phyloP scores from a whole-genome alignment of 768 basidiomycete genomes.

The Boletus subcaerulescens region DNA sequence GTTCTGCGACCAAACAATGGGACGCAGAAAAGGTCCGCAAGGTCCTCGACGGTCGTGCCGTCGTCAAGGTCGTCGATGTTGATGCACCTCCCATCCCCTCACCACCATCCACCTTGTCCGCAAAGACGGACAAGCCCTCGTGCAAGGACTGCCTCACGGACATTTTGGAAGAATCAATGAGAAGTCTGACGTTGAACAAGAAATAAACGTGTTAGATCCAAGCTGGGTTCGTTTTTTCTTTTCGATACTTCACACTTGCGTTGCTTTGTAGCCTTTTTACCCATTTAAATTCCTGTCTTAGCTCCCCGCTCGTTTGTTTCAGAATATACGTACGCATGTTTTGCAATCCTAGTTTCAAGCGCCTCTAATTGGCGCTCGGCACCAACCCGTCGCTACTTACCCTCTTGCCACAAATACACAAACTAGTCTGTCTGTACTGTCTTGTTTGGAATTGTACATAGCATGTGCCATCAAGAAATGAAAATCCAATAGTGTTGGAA shows the following conservation, averaged over 20 bases:
- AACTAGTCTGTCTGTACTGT: conserved; percentile 9
- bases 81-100: conserved; percentile 34
- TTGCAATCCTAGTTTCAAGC: conserved; percentile 5
- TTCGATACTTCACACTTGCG: background rate
- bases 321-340: conserved; percentile 2
- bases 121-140: conserved; percentile 17
- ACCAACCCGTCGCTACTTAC: conserved; percentile 11
- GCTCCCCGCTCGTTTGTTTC: conserved; percentile 19
- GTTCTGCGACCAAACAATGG: conserved; percentile 36
- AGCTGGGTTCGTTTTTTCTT: background rate
- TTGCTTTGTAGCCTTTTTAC: conserved; percentile 10
- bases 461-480: background rate
- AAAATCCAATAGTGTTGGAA: background rate
- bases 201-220: conserved; percentile 30
- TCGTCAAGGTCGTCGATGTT: conserved; percentile 75
- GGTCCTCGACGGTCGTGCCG: conserved; percentile 81
- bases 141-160: conserved; percentile 34
- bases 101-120: conserved; percentile 1
- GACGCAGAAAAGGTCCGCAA: conserved; percentile 79
- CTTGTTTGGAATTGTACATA: conserved; percentile 18
- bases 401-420: conserved; percentile 8
- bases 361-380: conserved; percentile 5
- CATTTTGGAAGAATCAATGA: conserved; percentile 66
- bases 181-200: conserved; percentile 59
- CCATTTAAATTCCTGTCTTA: background rate